Conservation (phyloP, 1,284 basidiomycete species). For the Takashimella tepidaria region DNA sequence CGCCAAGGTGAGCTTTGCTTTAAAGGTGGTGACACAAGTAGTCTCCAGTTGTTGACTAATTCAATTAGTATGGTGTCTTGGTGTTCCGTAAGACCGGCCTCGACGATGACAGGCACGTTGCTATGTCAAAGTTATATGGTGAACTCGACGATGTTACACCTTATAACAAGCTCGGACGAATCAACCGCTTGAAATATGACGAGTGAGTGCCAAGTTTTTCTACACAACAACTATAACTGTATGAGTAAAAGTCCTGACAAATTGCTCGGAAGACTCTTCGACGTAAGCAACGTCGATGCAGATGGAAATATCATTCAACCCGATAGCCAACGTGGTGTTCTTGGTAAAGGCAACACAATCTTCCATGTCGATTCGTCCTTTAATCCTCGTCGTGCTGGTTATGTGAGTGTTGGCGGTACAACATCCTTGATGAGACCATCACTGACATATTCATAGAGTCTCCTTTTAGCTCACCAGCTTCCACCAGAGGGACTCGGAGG, state of each 20-base stretch:
- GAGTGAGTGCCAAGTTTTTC: conserved; percentile 15
- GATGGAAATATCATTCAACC: conserved; percentile 20
- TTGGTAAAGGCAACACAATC: conserved; percentile 13
- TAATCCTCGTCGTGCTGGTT: conserved; percentile 22
- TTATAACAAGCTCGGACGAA: conserved; percentile 21
- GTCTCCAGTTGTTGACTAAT: too few species aligned
- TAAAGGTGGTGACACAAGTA: too few species aligned
- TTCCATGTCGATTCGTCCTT: conserved; percentile 25
- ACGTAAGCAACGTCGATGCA: conserved; percentile 22
- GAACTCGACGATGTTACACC: conserved; percentile 32
- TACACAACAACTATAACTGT: too few species aligned
- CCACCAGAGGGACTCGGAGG: conserved; percentile 19
- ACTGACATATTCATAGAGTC: conserved; percentile 3
- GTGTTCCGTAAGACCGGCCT: conserved; percentile 27
- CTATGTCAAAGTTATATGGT: conserved; percentile 23
- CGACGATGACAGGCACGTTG: conserved; percentile 26
- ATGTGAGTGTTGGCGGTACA: conserved; percentile 1
- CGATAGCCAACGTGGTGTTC: conserved; percentile 7
- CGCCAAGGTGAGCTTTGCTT: conserved; percentile 10
- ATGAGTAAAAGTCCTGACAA: too few species aligned
- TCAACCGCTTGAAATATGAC: conserved; percentile 23
- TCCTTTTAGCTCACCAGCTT: conserved; percentile 20
- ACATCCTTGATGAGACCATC: too few species aligned
- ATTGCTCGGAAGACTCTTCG: conserved; percentile 13
- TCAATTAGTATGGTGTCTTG: conserved; percentile 28